phyloP scores from a whole-genome alignment of 768 basidiomycete genomes.

The Lanmaoa rubissima region DNA sequence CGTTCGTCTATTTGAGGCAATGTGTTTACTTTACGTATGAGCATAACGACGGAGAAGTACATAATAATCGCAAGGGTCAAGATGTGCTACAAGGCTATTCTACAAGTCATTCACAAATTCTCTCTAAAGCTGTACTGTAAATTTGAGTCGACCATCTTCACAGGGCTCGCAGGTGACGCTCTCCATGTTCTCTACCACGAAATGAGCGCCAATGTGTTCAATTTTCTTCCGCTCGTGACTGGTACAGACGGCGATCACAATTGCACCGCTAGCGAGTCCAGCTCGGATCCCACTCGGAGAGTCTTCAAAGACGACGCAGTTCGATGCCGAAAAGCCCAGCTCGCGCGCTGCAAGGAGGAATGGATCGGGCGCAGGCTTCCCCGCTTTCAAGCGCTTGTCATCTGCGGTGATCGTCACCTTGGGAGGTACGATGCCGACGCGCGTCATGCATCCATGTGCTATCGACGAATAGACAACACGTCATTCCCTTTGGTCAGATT shows the following conservation, averaged over 20 bases:
- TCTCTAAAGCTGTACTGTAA: constrained; percentile 36
- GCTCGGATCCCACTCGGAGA: constrained; percentile 64
- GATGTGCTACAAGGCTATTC: background rate
- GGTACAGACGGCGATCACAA: constrained; percentile 73
- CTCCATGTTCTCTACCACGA: constrained; percentile 55
- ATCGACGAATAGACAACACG: background rate
- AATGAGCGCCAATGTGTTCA: constrained; percentile 56
- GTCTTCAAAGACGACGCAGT: constrained; percentile 80
- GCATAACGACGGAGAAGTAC: background rate
- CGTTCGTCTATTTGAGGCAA: background rate
- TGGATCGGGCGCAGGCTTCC: constrained; percentile 62
- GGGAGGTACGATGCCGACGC: constrained; percentile 67
- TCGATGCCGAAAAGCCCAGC: constrained; percentile 52
- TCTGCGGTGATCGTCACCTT: constrained; percentile 73
- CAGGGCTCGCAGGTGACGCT: constrained; percentile 41
- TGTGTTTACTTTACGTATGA: background rate
- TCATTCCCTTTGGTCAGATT: background rate
- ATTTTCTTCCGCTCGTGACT: constrained; percentile 59
- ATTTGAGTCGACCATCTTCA: constrained; percentile 43
- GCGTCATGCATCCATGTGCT: constrained; percentile 68
- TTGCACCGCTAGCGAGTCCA: constrained; percentile 71
- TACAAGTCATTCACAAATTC: background rate
- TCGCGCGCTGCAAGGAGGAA: constrained; percentile 62
- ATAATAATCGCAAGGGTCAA: background rate
- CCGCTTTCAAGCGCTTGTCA: constrained; percentile 67